Conservation (phyloP, 2,329 filamentous ascomycete genomes). For the Hypoxylon sp. region DNA sequence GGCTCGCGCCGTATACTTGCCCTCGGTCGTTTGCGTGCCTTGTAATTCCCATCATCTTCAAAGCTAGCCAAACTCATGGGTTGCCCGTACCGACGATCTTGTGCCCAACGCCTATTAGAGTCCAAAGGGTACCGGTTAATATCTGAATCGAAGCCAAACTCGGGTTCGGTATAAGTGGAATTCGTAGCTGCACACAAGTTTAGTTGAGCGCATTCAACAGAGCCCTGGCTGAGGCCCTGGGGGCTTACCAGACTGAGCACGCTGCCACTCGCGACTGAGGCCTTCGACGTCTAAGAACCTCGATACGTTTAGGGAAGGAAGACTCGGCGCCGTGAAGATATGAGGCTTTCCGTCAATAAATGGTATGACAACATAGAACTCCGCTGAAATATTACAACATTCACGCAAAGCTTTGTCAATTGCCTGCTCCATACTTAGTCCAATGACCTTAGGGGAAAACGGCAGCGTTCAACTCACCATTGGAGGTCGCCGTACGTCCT, state of each 20-base stretch:
- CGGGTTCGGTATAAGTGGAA: conserved; percentile 37
- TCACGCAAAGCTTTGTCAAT: conserved; percentile 68
- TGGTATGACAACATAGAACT: conserved; percentile 68
- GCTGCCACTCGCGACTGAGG: conserved; percentile 59
- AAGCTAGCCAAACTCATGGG: conserved; percentile 43
- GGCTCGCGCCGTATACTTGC: conserved; percentile 55
- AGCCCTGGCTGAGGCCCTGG: background rate
- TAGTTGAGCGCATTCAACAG: conserved; percentile 22
- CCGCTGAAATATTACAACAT: conserved; percentile 66
- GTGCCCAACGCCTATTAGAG: conserved; percentile 32
- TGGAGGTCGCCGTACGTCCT: conserved; percentile 58
- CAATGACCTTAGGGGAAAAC: background rate
- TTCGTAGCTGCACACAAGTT: conserved; percentile 30
- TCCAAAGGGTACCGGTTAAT: conserved; percentile 35
- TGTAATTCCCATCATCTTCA: conserved; percentile 52
- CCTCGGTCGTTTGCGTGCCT: conserved; percentile 58
- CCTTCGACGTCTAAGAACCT: conserved; percentile 64
- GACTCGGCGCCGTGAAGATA: conserved; percentile 56
- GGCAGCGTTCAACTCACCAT: conserved; percentile 54
- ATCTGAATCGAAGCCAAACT: conserved; percentile 41
- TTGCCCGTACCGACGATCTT: conserved; percentile 39
- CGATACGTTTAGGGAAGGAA: conserved; percentile 51
- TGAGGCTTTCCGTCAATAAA: conserved; percentile 64
- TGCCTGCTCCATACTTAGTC: conserved; percentile 56
- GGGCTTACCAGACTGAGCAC: conserved; percentile 58